Base-by-base conservation (phyloP, 331 rosid genomes). In the Arachis monticola region DNA sequence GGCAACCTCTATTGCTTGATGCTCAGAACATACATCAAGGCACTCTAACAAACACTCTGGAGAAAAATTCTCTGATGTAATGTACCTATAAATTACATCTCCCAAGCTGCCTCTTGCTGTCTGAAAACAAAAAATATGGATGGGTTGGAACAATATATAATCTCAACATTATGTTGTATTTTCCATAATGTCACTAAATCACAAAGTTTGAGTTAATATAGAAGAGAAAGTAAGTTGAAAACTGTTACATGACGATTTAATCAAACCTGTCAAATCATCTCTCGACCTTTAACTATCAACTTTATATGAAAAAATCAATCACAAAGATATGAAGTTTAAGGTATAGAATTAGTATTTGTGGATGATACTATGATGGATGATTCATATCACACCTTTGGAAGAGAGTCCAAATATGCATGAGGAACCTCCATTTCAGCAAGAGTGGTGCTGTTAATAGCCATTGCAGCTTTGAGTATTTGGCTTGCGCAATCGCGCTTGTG, bases 1-100 rank as follows among this genome's bases (percentile, higher is more conserved):
- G 42, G 92, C 92, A 69, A 92, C 86, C 81, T 88, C 97, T 68
- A 80, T 85, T 40, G 98, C 98, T 84, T 90, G 91, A 80, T 92
- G 97, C 59, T 95, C 99, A 59, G 99, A 88, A 5, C 93, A 86
- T 69, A 95, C 56, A 69, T 90, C 98, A 72, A 95, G 91, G 85
- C 84, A 83, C 57, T 84, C 90, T n/a, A 87, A 83, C 67, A 95
- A 71, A 79, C 87, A 83, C 67, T 92, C 93, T 0, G 91, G 87
- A 12, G 91, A 86, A 79, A 92, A 95, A 57, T 78, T 88, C 60
- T 95, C 99, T 22, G 96, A 86, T 31, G 85, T 84, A 60, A 95
- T 87, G 63, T 84, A 85, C 32, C 91, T 85, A 67, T 90, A 87
- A 1, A 95, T 89, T 40, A 85, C 51, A 80, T 95, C 99, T 5